Evolutionary conservation across 768 basidiomycete species (phyloP).

Genomic region (Epithele typhae): DNA sequence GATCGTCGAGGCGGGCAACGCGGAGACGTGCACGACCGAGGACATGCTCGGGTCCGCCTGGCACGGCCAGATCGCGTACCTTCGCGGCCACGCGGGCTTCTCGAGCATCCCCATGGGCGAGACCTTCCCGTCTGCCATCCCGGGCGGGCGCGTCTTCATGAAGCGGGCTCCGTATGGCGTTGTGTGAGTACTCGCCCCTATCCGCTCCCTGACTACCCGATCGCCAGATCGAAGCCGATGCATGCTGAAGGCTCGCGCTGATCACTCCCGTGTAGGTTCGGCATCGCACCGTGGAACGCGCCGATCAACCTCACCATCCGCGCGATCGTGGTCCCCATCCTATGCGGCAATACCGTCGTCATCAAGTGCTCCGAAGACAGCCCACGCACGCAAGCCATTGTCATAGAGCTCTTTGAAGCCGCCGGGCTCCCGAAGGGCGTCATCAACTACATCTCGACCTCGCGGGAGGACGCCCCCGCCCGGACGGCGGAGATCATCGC

Average conservation of each 20-base stretch:
- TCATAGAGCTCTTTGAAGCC: constrained; percentile 45
- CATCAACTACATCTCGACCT: constrained; percentile 49
- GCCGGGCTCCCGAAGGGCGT: constrained; percentile 61
- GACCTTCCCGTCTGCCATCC: constrained; percentile 37
- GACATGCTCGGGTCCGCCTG: constrained; percentile 25
- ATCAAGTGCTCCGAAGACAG: constrained; percentile 49
- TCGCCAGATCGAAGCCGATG: too few species aligned
- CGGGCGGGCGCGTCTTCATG: constrained; percentile 41
- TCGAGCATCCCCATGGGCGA: constrained; percentile 39
- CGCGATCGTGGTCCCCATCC: constrained; percentile 40
- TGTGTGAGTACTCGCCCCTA: constrained; percentile 31
- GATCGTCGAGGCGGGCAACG: constrained; percentile 27
- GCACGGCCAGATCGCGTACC: constrained; percentile 13
- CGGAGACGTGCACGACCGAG: constrained; percentile 37
- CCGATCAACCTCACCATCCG: constrained; percentile 42
- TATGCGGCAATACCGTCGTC: constrained; percentile 56
- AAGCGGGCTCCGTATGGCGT: constrained; percentile 49
- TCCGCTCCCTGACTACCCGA: too few species aligned
- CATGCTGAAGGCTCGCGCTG: not conserved
- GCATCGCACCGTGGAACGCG: constrained; percentile 56
- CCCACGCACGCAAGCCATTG: constrained; percentile 42
- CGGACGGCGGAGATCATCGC: constrained; percentile 50
- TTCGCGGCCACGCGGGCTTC: constrained; percentile 33
- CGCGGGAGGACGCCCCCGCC: constrained; percentile 37
- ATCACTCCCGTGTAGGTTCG: constrained; percentile 31